These are phyloP conservation scores for Samsoniella hepiali DNA, from an alignment of 2,329 filamentous ascomycete species.

Conservation along the genomic window DNA sequence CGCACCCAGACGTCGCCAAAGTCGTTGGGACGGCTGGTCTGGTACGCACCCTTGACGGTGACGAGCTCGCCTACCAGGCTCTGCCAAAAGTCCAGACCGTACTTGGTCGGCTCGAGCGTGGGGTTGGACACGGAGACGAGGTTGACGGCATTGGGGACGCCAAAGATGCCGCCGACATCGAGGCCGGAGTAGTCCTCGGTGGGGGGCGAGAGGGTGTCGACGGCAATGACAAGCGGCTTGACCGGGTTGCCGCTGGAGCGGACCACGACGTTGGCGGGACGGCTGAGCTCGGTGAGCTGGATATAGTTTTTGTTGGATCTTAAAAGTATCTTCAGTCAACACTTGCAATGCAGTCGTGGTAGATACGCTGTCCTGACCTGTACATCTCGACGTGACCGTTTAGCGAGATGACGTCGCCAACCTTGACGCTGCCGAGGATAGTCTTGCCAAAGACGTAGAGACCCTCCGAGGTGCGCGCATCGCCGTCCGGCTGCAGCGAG, in stretches of 20 bases:
- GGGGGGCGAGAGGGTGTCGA: conserved; percentile 54
- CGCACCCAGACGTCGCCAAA: conserved; percentile 69
- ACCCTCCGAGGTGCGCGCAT: conserved; percentile 59
- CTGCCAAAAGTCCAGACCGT: conserved; percentile 74
- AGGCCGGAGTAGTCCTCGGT: conserved; percentile 59
- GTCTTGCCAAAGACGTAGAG: conserved; percentile 61
- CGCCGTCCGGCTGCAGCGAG: conserved; percentile 54
- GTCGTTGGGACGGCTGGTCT: conserved; percentile 57
- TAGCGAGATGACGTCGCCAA: conserved; percentile 62
- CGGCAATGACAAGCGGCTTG: conserved; percentile 58
- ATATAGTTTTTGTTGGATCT: conserved; percentile 55
- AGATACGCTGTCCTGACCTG: conserved; percentile 35
- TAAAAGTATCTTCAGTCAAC: neutral
- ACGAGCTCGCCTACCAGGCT: conserved; percentile 65
- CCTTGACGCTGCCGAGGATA: conserved; percentile 48
- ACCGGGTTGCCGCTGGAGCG: conserved; percentile 53
- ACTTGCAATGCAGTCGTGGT: neutral
- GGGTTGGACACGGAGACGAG: conserved; percentile 60
- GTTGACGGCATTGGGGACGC: conserved; percentile 58
- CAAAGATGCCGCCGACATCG: conserved; percentile 64
- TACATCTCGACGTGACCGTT: conserved; percentile 58
- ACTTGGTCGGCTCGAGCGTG: conserved; percentile 55
- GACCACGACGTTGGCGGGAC: conserved; percentile 51
- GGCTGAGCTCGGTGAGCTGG: conserved; percentile 61
- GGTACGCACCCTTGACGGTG: conserved; percentile 55